Evolutionary conservation across 805 yeast genomes (phyloP), one percentile per base, ranked within the genome.

Genomic region (Nakazawaea populi): DNA sequence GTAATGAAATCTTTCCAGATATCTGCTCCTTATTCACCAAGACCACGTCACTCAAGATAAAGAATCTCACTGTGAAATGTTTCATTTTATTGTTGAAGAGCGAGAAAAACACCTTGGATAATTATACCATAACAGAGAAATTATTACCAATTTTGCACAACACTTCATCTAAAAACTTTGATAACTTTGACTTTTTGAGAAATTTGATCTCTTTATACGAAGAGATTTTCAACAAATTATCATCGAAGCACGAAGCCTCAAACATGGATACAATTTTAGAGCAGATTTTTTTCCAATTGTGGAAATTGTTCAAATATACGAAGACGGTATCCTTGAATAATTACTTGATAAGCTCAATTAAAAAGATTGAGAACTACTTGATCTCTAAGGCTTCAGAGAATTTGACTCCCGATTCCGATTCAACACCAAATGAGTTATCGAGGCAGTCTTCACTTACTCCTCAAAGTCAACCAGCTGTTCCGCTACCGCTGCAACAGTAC

Each of bases 41-140:
- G 43, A 94, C 99, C 1, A 88, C 91, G 0, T 81, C 94, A 31
- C 71, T 91, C 35, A 81, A 87, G 5, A 86, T 94, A 30, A 92
- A 94, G 60, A 70, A 85, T 14, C 74, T 80, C 12, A 79, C 94
- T 2, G 72, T 89, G 27, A 69, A 74, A 18, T 74, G 87, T 1
- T 82, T 90, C 58, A 73, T 77, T 11, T 60, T 69, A 44, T 67
- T 90, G 59, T 76, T 87, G 14, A 76, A 72, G 24, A 70, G 74
- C 24, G 82, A 82, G 54, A 76, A 81, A 5, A 42, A 51, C 10
- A 42, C 50, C 1, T 74, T 90, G 48, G 96, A 91, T 58, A 82
- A 80, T 56, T 76, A 80, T 48, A 79, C 87, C 2, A 79, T 90
- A 35, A 74, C 75, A 36, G 97, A 92, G 46, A 88, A 85, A 49